Percentiles rank a stretch among this genome's conserved stretches.
Conservation (phyloP, 2,329 filamentous ascomycete species). For the Dryadomyces quercus-mongolicae region DNA sequence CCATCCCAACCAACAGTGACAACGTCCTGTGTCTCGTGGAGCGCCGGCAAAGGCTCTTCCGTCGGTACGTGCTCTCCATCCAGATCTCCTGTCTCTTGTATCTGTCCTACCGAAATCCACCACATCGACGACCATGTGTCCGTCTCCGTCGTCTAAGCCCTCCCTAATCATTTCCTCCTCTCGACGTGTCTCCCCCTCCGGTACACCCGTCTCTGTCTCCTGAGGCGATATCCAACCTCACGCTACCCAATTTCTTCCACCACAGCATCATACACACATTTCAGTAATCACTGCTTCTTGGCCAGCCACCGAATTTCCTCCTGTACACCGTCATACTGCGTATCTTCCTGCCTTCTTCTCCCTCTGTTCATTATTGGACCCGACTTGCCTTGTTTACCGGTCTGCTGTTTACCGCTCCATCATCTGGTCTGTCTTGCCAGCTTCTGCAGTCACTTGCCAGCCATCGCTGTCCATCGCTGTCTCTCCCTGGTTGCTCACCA, state of each 20-base stretch:
- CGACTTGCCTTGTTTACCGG: constrained; percentile 5
- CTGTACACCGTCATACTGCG: constrained; percentile 12
- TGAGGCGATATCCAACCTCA: neutral
- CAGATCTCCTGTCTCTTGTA: neutral
- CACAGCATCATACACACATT: neutral
- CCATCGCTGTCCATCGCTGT: neutral
- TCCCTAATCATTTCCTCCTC: neutral
- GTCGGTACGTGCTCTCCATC: neutral
- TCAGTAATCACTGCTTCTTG: neutral
- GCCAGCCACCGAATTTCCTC: neutral
- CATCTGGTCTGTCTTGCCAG: neutral
- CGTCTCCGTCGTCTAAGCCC: neutral
- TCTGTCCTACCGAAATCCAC: neutral
- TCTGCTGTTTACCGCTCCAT: constrained; percentile 2
- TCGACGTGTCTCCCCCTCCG: neutral
- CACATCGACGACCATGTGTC: neutral
- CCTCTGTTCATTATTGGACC: constrained; percentile 4
- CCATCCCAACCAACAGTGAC: neutral
- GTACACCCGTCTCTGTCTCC: too few relatives aligned
- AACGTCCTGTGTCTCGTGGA: neutral
- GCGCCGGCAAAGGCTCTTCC: neutral
- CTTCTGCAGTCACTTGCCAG: neutral
- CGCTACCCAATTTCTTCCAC: neutral
- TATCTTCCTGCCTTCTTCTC: constrained; percentile 2
- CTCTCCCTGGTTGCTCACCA: neutral